Percentiles rank a stretch among this genome's conserved stretches.
Conservation (phyloP, 164 flowering plant genomes). For the Paratinospora sagittata region DNA sequence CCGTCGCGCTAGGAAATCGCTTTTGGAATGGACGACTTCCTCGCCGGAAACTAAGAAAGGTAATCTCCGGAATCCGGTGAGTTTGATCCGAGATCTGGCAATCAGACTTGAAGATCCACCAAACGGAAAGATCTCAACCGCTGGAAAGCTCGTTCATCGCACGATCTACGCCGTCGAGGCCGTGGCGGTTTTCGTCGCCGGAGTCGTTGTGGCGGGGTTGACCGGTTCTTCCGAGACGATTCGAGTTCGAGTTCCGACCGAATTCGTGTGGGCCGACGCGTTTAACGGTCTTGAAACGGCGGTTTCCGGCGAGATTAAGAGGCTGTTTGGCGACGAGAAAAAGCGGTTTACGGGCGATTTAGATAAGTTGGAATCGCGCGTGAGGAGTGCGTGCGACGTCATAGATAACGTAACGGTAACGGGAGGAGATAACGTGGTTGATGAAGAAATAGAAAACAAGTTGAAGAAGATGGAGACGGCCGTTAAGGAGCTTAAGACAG, state of each 20-base stretch:
- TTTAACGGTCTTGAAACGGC: constrained; percentile 19
- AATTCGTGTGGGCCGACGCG: constrained; percentile 27
- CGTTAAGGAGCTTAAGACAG: constrained; percentile 25
- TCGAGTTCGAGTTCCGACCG: constrained; percentile 16
- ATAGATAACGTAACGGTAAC: constrained; percentile 14
- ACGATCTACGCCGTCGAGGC: constrained; percentile 26
- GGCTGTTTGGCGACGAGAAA: constrained; percentile 6
- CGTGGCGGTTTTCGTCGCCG: constrained; percentile 26
- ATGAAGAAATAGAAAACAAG: background rate
- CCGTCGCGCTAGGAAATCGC: constrained; percentile 20
- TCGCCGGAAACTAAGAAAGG: background rate
- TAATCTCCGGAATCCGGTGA: constrained; percentile 10
- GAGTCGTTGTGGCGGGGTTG: constrained; percentile 20
- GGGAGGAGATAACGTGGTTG: background rate
- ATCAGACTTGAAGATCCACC: constrained; percentile 10
- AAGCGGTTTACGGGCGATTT: constrained; percentile 15
- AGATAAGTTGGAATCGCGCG: constrained; percentile 14
- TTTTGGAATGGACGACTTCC: constrained; percentile 16
- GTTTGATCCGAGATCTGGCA: constrained; percentile 26
- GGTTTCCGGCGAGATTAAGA: constrained; percentile 12
- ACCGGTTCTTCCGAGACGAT: constrained; percentile 9
- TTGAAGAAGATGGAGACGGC: constrained; percentile 5
- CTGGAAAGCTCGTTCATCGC: constrained; percentile 21
- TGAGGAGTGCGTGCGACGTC: constrained; percentile 11
- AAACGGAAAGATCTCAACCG: constrained; percentile 22